Evolutionary conservation across 805 yeast genomes (phyloP).

Genomic region (Yarrowia sp.): DNA sequence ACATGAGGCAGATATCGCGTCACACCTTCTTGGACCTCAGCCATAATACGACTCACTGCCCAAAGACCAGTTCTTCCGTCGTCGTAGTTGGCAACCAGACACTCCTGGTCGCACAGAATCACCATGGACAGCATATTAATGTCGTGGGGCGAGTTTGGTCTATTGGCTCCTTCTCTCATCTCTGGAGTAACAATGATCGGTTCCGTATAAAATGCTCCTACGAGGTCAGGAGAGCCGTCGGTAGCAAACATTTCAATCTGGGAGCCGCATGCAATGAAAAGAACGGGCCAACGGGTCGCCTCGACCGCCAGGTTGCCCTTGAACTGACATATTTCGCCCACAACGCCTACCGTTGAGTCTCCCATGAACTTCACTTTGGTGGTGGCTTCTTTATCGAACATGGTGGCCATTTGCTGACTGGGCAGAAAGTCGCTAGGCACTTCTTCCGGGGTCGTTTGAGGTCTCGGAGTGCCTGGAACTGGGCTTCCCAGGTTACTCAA

Average conservation of each 20-base stretch:
- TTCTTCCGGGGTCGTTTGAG: conserved; percentile 8
- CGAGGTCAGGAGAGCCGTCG: conserved; percentile 9
- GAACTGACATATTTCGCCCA: conserved; percentile 13
- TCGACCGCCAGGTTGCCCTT: conserved; percentile 34
- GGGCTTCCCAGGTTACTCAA: conserved; percentile 25
- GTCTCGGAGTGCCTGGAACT: conserved; percentile 17
- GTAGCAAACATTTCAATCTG: conserved; percentile 31
- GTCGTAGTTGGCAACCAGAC: conserved; percentile 16
- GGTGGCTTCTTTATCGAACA: conserved; percentile 21
- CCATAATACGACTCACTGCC: conserved; percentile 13
- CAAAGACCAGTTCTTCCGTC: conserved; percentile 28
- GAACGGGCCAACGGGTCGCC: conserved; percentile 29
- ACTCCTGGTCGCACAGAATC: conserved; percentile 17
- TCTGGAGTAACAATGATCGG: neutral
- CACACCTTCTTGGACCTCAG: conserved; percentile 7
- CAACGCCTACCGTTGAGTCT: conserved; percentile 7
- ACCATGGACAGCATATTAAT: conserved; percentile 16
- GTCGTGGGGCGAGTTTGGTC: conserved; percentile 29
- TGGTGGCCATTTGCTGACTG: conserved; percentile 28
- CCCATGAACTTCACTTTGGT: conserved; percentile 31
- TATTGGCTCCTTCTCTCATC: conserved; percentile 18
- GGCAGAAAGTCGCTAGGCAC: conserved; percentile 21
- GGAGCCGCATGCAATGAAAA: conserved; percentile 18
- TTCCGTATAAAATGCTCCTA: conserved; percentile 10
- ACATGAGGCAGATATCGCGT: conserved; percentile 21